Conservation (phyloP, 257 asterid species). For the Capsicum rhomboideum region DNA sequence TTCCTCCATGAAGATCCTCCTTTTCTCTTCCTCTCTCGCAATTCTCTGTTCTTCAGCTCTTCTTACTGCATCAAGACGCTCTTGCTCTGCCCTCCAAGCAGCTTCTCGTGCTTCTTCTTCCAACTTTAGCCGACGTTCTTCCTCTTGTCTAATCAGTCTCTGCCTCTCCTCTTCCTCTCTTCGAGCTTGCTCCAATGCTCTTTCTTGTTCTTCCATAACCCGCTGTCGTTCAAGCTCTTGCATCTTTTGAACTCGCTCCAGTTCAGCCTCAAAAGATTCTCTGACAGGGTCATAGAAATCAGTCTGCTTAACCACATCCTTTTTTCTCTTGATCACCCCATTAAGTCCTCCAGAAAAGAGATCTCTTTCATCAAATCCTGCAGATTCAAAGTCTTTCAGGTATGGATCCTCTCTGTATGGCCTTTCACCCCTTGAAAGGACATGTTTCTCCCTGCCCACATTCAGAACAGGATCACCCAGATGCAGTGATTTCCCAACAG, state of each 20-base stretch:
- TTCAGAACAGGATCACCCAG: constrained; percentile 33
- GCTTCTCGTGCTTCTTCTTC: constrained; percentile 95
- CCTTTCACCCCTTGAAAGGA: constrained; percentile 37
- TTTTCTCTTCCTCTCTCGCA: constrained; percentile 86
- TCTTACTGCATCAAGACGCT: constrained; percentile 60
- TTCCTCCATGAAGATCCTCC: constrained; percentile 61
- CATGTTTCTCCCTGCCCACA: constrained; percentile 43
- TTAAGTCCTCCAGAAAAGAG: constrained; percentile 61
- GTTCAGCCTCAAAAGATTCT: constrained; percentile 97
- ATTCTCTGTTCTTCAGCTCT: constrained; percentile 72
- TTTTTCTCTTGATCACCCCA: constrained; percentile 83
- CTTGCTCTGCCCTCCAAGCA: constrained; percentile 91
- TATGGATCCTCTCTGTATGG: constrained; percentile 54
- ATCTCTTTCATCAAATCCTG: constrained; percentile 72
- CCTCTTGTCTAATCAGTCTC: constrained; percentile 77
- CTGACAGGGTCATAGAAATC: constrained; percentile 86
- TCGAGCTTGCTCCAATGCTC: constrained; percentile 70
- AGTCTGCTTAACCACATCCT: constrained; percentile 51
- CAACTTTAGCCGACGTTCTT: constrained; percentile 46
- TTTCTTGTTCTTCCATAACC: constrained; percentile 83
- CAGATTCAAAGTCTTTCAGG: constrained; percentile 29
- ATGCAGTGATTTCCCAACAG: constrained; percentile 42
- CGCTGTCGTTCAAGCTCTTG: constrained; percentile 91
- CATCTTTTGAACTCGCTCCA: constrained; percentile 92
- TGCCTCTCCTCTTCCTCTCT: constrained; percentile 85